Percentiles rank a stretch among this genome's conserved stretches.
Evolutionary conservation across 75 land plant genomes (phyloP).

Genomic region (Larix kaempferi): DNA sequence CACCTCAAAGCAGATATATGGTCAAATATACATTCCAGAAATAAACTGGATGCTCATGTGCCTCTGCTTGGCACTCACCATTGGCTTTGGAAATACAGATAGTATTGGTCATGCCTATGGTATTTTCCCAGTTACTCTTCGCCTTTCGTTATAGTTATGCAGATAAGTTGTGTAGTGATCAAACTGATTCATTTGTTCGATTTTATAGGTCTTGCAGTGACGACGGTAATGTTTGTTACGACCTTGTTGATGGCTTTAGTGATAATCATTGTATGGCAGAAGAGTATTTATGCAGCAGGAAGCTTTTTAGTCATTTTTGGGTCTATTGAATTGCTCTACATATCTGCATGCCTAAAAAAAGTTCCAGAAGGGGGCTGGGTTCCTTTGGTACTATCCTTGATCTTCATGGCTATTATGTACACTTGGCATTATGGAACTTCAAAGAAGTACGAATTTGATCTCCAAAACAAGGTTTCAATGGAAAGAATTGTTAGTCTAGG

Average conservation of each 20-base stretch:
- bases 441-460: constrained; percentile 46
- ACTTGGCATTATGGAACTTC: constrained; percentile 60
- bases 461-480: constrained; percentile 59
- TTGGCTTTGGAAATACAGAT: constrained; percentile 73
- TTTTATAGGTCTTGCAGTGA: constrained; percentile 44
- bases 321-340: constrained; percentile 41
- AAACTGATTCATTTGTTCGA: not conserved
- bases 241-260: constrained; percentile 49
- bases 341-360: constrained; percentile 41
- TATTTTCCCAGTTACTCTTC: constrained; percentile 11
- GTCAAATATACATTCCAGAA: constrained; percentile 92
- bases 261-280: constrained; percentile 49
- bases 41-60: constrained; percentile 85
- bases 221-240: constrained; percentile 49
- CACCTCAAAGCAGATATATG: constrained; percentile 46
- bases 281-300: constrained; percentile 22
- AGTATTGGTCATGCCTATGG: constrained; percentile 86
- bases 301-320: constrained; percentile 48
- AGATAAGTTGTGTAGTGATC: not conserved
- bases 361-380: constrained; percentile 63
- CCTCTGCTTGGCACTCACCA: constrained; percentile 75
- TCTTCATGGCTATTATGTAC: constrained; percentile 50
- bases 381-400: constrained; percentile 28
- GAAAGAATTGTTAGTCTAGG: constrained; percentile 56
- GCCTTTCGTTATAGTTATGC: not conserved